Evolutionary conservation across 495 filamentous ascomycete species (phyloP), one percentile per base, ranked within the genome.

Genomic region (Penicillium malachiteum): DNA sequence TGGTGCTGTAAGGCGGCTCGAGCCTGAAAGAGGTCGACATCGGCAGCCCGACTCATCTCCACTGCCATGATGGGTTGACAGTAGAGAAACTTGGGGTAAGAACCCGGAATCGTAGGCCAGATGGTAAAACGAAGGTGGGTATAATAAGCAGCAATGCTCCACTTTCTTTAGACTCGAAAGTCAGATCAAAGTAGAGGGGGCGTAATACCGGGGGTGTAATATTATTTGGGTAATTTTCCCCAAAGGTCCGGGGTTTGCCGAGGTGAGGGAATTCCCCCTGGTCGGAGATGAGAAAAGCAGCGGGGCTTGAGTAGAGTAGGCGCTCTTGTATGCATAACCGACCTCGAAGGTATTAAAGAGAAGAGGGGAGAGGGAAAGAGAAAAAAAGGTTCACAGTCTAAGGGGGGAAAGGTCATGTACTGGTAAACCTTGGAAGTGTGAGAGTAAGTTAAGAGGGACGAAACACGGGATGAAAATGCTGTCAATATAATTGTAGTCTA

Each of bases 1-100:
- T 88, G 86, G 53, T 86, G 81, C 48, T 87, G 80, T 42, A 88
- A 81, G 58, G 86, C 83, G 44, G 86, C 84, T 17, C 78, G 80
- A 45, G 87, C 76, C 18, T 81, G 80, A 55, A 79, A 77, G 5
- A 88, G 77, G 47, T 86, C 83, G 55, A 83, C 83, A 54, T 87
- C 82, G 5, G 71, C 56, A 16, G 56, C 56, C 2, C 59, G 62
- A 18, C 39, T 42, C 13, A 38, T 48, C 33, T 68, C 59, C 34
- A 63, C 59, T 7, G 59, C 59, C 65, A 65, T 68, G n/a, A 39
- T 52, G 37, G 49, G 43, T 26, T 30, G 43, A 46, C 13, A 26
- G 33, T 18, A 26, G 21, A 26, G 21, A 26, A 26, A 26, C 21
- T 26, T 26, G 21, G 21, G 21, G 21, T 26, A 26, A 26, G 21